Evolutionary conservation across 1,284 basidiomycete species (phyloP).

Genomic region (Microstroma glucosiphilum): DNA sequence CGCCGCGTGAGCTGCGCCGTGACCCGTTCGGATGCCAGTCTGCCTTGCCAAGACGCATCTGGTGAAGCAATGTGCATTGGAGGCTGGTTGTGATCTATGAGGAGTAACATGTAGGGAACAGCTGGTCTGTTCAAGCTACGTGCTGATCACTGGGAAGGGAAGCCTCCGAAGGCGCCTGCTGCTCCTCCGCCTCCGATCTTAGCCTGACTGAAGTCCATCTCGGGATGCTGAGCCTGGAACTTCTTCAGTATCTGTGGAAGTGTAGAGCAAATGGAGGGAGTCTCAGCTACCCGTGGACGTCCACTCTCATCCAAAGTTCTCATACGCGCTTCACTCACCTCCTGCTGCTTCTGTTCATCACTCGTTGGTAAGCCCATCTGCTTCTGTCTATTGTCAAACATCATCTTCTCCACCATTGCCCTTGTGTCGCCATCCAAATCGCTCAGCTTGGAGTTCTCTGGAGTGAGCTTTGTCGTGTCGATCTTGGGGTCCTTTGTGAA

Average conservation of each 20-base stretch:
- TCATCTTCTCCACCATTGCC: conserved; percentile 99
- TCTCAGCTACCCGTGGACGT: no score
- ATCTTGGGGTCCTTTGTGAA: conserved; percentile 91
- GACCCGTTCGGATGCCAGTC: no score
- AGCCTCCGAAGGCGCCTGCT: not conserved
- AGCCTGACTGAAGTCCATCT: conserved; percentile 19
- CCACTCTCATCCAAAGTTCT: no score
- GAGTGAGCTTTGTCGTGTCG: conserved; percentile 92
- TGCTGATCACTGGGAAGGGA: no score
- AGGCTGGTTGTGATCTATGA: no score
- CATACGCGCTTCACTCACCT: conserved; percentile 18
- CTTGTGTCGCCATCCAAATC: conserved; percentile 92
- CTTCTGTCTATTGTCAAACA: conserved; percentile 98
- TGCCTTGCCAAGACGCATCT: no score
- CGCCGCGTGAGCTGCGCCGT: no score
- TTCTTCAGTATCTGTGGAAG: conserved; percentile 12
- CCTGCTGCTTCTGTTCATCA: conserved; percentile 43
- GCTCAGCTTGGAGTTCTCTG: conserved; percentile 88
- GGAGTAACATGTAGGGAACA: no score
- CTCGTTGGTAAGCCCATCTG: conserved; percentile 77
- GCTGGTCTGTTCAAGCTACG: no score
- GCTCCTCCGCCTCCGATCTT: conserved; percentile 7
- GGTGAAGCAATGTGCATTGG: no score
- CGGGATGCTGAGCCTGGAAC: conserved; percentile 12
- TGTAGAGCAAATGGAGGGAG: not conserved